phyloP scores from a whole-genome alignment of 108 stramenopile genomes.

The Cylindrotheca fusiformis region DNA sequence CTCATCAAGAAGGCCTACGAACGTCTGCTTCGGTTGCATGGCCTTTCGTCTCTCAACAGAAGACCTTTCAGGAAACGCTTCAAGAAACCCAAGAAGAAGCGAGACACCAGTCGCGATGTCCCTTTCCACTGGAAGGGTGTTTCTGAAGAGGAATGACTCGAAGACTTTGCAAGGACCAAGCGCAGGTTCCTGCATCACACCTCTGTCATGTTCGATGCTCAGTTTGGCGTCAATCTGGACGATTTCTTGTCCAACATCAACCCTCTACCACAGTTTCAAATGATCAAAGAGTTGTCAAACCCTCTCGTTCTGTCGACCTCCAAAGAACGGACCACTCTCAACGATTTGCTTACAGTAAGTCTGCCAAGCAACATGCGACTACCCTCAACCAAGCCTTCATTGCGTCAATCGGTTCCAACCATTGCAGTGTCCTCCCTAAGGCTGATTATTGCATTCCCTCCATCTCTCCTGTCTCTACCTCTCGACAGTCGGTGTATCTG shows the following conservation, averaged over 20 bases:
- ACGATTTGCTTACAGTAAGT: too few relatives aligned
- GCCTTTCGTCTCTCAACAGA: too few relatives aligned
- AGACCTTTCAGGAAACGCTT: neutral
- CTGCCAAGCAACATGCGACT: neutral
- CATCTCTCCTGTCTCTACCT: neutral
- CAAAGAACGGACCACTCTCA: neutral
- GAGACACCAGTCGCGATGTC: neutral
- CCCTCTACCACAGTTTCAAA: neutral
- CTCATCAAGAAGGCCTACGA: neutral
- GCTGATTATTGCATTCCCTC: neutral
- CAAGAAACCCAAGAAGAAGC: neutral
- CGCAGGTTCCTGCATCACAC: neutral
- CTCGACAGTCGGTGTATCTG: neutral
- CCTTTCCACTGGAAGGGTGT: neutral
- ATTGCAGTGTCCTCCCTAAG: too few relatives aligned
- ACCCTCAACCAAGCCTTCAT: neutral
- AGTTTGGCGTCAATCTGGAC: neutral
- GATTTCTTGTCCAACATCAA: neutral
- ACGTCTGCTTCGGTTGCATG: neutral
- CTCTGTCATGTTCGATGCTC: neutral
- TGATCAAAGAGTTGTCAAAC: neutral
- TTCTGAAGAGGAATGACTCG: neutral
- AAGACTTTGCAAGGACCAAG: neutral
- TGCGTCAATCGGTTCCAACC: too few relatives aligned
- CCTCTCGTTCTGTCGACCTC: neutral